Evolutionary conservation across 768 basidiomycete genomes (phyloP), one percentile per base, ranked within the genome.

Genomic region (Boletus sp.): DNA sequence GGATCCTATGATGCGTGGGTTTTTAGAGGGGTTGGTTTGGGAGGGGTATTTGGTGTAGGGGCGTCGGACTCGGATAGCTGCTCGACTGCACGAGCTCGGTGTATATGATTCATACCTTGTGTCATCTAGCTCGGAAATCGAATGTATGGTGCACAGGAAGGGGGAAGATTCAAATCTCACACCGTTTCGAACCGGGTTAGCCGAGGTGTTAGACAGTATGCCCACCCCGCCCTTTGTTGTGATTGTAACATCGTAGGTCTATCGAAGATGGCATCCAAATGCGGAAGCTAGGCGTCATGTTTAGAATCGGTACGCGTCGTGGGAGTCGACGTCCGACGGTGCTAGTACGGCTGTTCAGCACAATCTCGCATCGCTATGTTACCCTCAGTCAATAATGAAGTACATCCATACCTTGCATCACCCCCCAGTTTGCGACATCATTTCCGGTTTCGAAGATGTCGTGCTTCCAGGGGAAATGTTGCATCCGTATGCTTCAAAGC

Each of bases 391-490:
- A 8, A 60, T 82, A 18, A 36, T 75, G 29, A 68, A 67, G 33
- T 68, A 71, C 17, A 64, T 83, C 4, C 76, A 77, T 28, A 73
- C 73, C 4, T 55, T 76, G 7, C 77, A 82, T 28, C 85, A 87
- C 50, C 89, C 90, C 3, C 81, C 84, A 3, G 70, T 86, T 7
- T 79, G 84, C 12, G 80, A 79, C 56, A 88, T 90, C 47, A 72
- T 92, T 36, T 75, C 77, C 18, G 79, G 76, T 14, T 85, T 90
- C 57, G 83, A 86, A 40, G 89, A 87, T 9, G 76, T 83, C 2
- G 77, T 90, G 12, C 77, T 81, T 5, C 81, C 86, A 0, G 87
- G 87, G 15, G 87, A 91, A 72, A 90, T 92, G 90, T 77, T 89
- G 35, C 75, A 90, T 84, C 62, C 61, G 77, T 79, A 75, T 77